A percentile compares a stretch with the other conserved stretches of the same genome.
These are phyloP conservation scores for Mycogone perniciosa DNA, from an alignment of 2,329 filamentous ascomycete species.

Conservation along the genomic window DNA sequence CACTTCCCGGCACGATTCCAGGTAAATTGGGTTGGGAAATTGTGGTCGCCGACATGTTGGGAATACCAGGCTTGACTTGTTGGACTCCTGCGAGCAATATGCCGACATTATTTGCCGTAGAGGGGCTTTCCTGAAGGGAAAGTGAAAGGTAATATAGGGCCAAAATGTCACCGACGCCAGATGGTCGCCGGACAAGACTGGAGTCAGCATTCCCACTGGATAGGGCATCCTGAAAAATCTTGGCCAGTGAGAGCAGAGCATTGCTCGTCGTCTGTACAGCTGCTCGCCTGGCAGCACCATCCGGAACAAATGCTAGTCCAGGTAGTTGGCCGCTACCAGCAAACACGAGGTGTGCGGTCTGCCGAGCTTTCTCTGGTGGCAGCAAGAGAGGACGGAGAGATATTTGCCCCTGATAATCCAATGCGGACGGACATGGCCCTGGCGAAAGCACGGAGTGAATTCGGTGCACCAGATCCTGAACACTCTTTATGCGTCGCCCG, in stretches of 20 bases:
- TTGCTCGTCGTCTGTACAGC: conserved; percentile 94
- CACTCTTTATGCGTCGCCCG: conserved; percentile 61
- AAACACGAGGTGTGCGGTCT: conserved; percentile 80
- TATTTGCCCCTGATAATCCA: conserved; percentile 7
- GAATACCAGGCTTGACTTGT: conserved; percentile 42
- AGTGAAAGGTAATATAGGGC: conserved; percentile 93
- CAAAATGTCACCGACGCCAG: conserved; percentile 84
- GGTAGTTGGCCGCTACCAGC: conserved; percentile 68
- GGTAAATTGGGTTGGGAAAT: conserved; percentile 48
- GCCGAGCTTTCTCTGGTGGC: conserved; percentile 73
- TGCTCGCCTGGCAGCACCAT: conserved; percentile 66
- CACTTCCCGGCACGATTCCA: conserved; percentile 78
- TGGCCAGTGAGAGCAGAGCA: conserved; percentile 85
- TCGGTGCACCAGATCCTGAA: conserved; percentile 70
- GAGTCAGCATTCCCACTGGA: conserved; percentile 59
- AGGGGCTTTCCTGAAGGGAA: conserved; percentile 90
- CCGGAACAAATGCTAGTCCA: conserved; percentile 65
- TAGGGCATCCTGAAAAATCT: conserved; percentile 96
- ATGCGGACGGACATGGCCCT: conserved; percentile 11
- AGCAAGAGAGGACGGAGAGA: conserved; percentile 59
- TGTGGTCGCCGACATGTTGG: conserved; percentile 11
- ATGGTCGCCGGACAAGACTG: conserved; percentile 53
- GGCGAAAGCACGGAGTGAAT: conserved; percentile 65
- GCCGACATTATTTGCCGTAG: conserved; percentile 95
- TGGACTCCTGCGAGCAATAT: conserved; percentile 95